These are phyloP conservation scores for Pichia scutulata DNA, from an alignment of 805 yeast genomes.

Conservation along the genomic window DNA sequence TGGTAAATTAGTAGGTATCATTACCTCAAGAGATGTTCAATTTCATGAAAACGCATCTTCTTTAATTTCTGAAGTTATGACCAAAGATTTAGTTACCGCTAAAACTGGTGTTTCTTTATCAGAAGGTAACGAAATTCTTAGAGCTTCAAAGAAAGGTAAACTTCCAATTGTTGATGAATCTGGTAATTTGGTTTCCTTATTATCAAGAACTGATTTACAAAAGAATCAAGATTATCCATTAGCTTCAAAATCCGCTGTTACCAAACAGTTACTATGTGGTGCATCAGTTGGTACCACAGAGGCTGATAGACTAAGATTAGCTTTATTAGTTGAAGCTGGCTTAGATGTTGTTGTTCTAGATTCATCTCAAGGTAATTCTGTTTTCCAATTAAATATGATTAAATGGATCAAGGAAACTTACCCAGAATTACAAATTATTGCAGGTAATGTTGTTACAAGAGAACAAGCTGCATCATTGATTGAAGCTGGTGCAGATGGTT, in stretches of 20 bases:
- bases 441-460: slow-evolving; percentile 97
- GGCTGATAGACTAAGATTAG: slow-evolving; percentile 80
- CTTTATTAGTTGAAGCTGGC: slow-evolving; percentile 86
- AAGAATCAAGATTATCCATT: slow-evolving; percentile 90
- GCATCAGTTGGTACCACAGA: slow-evolving; percentile 96
- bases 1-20: slow-evolving; percentile 88
- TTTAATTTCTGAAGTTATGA: slow-evolving; percentile 75
- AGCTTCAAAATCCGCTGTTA: slow-evolving; percentile 86
- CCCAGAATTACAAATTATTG: slow-evolving; percentile 83
- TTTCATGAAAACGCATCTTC: slow-evolving; percentile 71
- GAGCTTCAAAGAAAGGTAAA: slow-evolving; percentile 94
- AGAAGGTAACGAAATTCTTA: slow-evolving; percentile 85
- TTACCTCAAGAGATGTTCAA: slow-evolving; percentile 96
- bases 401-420: slow-evolving; percentile 76
- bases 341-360: slow-evolving; percentile 93
- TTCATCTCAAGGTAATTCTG: slow-evolving; percentile 96
- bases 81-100: slow-evolving; percentile 80
- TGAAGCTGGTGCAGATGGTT: slow-evolving; percentile 94
- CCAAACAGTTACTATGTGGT: slow-evolving; percentile 96
- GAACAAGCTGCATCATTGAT: slow-evolving; percentile 97
- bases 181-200: slow-evolving; percentile 74
- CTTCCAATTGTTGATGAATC: slow-evolving; percentile 81
- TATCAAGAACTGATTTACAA: slow-evolving; percentile 94
- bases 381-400: slow-evolving; percentile 91
- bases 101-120: slow-evolving; percentile 69